phyloP scores from a whole-genome alignment of 2,329 filamentous ascomycete genomes.

The Dactylellina haptotyla region DNA sequence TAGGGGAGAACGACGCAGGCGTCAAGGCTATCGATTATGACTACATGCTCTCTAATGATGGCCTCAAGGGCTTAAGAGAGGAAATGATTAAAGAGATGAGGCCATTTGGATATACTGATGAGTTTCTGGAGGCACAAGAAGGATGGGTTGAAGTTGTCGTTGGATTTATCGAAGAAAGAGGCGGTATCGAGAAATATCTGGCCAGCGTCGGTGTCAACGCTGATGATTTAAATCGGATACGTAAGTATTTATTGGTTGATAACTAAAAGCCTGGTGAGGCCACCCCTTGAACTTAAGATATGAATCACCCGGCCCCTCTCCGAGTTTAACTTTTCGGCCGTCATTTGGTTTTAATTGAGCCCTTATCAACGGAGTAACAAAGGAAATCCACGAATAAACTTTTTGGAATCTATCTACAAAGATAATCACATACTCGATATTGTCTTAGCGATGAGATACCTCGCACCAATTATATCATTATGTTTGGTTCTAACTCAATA shows the following conservation, averaged over 20 bases:
- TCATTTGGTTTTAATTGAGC: no score
- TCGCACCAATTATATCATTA: no score
- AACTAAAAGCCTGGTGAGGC: not conserved
- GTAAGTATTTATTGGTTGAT: conserved; percentile 21
- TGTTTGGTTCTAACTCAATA: no score
- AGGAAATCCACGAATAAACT: no score
- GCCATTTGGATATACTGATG: conserved; percentile 71
- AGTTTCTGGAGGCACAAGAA: conserved; percentile 76
- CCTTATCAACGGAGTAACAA: no score
- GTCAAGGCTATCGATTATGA: conserved; percentile 73
- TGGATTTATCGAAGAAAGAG: conserved; percentile 71
- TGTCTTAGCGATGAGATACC: no score
- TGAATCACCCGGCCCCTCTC: no score
- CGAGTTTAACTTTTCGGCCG: no score
- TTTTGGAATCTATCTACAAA: no score
- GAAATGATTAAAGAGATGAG: conserved; percentile 74
- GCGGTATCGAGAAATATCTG: conserved; percentile 74
- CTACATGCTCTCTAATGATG: conserved; percentile 73
- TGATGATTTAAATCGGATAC: conserved; percentile 17
- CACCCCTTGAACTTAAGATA: not conserved
- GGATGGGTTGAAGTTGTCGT: conserved; percentile 72
- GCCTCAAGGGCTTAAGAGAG: conserved; percentile 71
- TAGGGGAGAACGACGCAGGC: conserved; percentile 57
- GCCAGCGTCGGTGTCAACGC: conserved; percentile 69
- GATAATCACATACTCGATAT: no score